A percentile compares a stretch with the other conserved stretches of the same genome.
Evolutionary conservation across 176 grass and related monocot genomes (phyloP).

Genomic region (Carex littledalei): DNA sequence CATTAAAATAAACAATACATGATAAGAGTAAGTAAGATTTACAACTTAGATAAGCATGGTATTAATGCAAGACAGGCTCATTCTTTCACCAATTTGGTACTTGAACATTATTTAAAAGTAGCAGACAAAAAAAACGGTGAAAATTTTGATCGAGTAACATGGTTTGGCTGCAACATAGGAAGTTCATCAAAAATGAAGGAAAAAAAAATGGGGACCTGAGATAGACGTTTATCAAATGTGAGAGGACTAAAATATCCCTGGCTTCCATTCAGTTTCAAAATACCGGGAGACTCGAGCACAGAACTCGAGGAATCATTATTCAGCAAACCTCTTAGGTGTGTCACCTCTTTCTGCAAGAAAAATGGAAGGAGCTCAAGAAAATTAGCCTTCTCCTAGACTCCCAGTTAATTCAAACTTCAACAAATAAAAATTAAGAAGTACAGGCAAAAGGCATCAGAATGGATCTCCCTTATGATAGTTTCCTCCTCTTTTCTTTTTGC

Average conservation of each 20-base stretch:
- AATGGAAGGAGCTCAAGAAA: neutral
- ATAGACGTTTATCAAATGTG: slow-evolving; percentile 68
- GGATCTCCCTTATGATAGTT: neutral
- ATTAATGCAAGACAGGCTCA: neutral
- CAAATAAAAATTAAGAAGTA: slow-evolving; percentile 2
- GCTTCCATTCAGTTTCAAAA: slow-evolving; percentile 70
- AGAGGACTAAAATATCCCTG: slow-evolving; percentile 69
- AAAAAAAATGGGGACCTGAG: too few relatives aligned
- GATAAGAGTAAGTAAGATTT: slow-evolving; percentile 15
- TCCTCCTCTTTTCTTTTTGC: neutral
- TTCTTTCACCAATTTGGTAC: slow-evolving; percentile 1
- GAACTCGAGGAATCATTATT: slow-evolving; percentile 34
- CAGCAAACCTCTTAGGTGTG: slow-evolving; percentile 49
- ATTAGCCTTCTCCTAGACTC: neutral
- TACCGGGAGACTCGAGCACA: slow-evolving; percentile 45
- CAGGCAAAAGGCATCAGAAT: neutral
- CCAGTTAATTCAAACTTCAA: neutral
- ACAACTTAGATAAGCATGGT: neutral
- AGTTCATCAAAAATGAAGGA: too few relatives aligned
- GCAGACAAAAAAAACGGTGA: neutral
- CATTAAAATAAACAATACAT: slow-evolving; percentile 18
- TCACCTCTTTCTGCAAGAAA: slow-evolving; percentile 74
- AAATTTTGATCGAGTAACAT: neutral
- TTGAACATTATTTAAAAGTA: neutral
- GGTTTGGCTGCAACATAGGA: neutral